Evolutionary conservation across 1,284 basidiomycete species (phyloP).

Genomic region (Sporisorium exsertum): DNA sequence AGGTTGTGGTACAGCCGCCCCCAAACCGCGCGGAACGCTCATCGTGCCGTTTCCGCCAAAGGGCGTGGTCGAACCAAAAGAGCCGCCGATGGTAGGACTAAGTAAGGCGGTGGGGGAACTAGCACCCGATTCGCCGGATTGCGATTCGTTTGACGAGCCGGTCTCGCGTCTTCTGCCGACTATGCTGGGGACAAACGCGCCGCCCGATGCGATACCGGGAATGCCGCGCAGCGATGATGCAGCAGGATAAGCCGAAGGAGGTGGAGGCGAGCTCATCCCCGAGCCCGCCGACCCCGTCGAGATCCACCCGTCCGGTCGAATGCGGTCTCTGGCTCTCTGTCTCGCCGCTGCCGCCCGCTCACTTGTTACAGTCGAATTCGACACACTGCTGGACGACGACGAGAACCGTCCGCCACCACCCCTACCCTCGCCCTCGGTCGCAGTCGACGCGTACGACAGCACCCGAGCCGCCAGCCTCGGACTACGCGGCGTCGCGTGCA

Average conservation of each 20-base stretch:
- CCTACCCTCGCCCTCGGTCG: slow-evolving; percentile 36
- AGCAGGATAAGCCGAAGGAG: background rate
- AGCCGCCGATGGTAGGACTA: slow-evolving; percentile 16
- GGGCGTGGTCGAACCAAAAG: background rate
- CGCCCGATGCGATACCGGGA: slow-evolving; percentile 5
- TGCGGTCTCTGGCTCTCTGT: slow-evolving; percentile 30
- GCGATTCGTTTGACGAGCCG: slow-evolving; percentile 36
- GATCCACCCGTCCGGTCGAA: slow-evolving; percentile 43
- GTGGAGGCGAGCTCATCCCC: slow-evolving; percentile 25
- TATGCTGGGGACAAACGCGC: background rate
- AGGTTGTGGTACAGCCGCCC: background rate
- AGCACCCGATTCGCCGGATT: slow-evolving; percentile 28
- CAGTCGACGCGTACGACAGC: slow-evolving; percentile 29
- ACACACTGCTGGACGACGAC: slow-evolving; percentile 27
- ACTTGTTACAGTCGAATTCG: slow-evolving; percentile 21
- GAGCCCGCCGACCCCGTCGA: slow-evolving; percentile 21
- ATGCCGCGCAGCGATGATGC: slow-evolving; percentile 25
- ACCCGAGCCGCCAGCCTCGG: slow-evolving; percentile 37
- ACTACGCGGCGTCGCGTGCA: slow-evolving; percentile 41
- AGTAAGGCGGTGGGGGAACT: slow-evolving; percentile 37
- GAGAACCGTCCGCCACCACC: slow-evolving; percentile 21
- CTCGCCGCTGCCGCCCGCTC: slow-evolving; percentile 21
- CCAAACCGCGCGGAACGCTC: background rate
- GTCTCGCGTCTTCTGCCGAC: slow-evolving; percentile 12
- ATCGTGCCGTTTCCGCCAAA: background rate